Evolutionary conservation across 176 grass and related monocot genomes (phyloP).

Genomic region (Thalia dealbata): DNA sequence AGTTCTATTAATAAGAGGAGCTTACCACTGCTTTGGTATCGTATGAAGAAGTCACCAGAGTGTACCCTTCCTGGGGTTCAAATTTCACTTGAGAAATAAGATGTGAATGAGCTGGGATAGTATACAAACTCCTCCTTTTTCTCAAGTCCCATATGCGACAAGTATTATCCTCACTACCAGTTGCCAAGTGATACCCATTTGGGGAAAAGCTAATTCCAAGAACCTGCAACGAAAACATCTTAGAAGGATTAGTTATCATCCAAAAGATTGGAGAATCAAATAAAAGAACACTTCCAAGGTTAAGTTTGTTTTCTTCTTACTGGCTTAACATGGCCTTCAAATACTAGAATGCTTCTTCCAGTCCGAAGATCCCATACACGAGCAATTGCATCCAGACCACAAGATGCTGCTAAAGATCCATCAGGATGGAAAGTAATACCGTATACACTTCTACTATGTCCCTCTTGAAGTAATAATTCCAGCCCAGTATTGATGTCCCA

Average conservation of each 20-base stretch:
- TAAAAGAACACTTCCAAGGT: not conserved
- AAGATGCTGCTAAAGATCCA: constrained; percentile 82
- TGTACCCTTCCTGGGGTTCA: constrained; percentile 89
- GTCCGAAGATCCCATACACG: constrained; percentile 93
- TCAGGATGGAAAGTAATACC: constrained; percentile 81
- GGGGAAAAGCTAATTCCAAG: constrained; percentile 82
- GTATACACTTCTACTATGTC: constrained; percentile 90
- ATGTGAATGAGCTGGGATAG: constrained; percentile 88
- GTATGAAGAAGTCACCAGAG: constrained; percentile 80
- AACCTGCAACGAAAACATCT: constrained; percentile 44
- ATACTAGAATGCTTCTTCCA: constrained; percentile 69
- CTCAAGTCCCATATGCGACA: constrained; percentile 98
- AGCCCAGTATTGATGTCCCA: constrained; percentile 77
- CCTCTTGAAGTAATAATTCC: constrained; percentile 89
- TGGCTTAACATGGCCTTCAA: constrained; percentile 83
- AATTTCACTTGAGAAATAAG: constrained; percentile 92
- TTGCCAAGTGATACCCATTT: constrained; percentile 80
- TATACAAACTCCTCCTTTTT: constrained; percentile 60
- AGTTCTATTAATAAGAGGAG: not conserved
- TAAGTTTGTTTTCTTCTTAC: constrained; percentile 36
- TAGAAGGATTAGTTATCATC: not conserved
- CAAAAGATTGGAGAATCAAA: not conserved
- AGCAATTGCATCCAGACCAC: constrained; percentile 75
- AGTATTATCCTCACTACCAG: constrained; percentile 86
- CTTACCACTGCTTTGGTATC: constrained; percentile 86